Conservation (phyloP, 176 grass and related monocot species). For the Raddia distichophylla region DNA sequence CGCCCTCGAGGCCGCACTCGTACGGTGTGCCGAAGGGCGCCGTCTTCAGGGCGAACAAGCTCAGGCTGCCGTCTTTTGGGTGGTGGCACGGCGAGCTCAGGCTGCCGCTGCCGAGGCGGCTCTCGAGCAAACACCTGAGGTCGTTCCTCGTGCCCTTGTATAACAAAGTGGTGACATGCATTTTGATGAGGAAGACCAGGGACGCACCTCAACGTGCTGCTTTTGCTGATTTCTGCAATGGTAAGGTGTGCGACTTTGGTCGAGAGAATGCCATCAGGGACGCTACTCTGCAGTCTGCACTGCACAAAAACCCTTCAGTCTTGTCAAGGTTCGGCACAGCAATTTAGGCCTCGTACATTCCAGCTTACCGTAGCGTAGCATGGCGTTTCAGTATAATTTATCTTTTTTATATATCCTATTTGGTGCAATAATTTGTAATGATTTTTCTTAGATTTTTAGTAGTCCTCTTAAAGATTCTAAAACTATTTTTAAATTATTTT, state of each 20-base stretch:
- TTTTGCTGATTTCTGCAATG: not conserved
- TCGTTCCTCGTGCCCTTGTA: slow-evolving; percentile 43
- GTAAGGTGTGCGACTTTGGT: slow-evolving; percentile 28
- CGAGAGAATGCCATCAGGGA: slow-evolving; percentile 45
- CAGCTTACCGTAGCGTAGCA: too few relatives aligned
- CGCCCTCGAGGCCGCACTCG: not conserved
- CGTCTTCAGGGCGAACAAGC: not conserved
- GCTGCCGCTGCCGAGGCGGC: slow-evolving; percentile 11
- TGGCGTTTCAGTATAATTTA: too few relatives aligned
- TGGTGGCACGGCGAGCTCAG: not conserved
- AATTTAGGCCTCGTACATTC: too few relatives aligned
- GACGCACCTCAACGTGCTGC: not conserved
- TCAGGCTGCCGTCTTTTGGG: slow-evolving; percentile 21
- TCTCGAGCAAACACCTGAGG: slow-evolving; percentile 29
- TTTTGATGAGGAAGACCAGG: not conserved
- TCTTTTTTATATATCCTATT: too few relatives aligned
- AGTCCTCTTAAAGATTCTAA: too few relatives aligned
- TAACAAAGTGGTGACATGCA: slow-evolving; percentile 13
- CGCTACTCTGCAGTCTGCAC: slow-evolving; percentile 48
- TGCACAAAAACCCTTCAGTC: slow-evolving; percentile 43
- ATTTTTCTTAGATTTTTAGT: too few relatives aligned
- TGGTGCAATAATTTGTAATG: too few relatives aligned
- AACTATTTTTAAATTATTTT: too few relatives aligned
- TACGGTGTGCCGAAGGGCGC: not conserved
- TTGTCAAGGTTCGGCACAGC: too few relatives aligned